A percentile compares a stretch with the other conserved stretches of the same genome.
Evolutionary conservation across 768 basidiomycete species (phyloP).

Genomic region (Agaricus blazei): DNA sequence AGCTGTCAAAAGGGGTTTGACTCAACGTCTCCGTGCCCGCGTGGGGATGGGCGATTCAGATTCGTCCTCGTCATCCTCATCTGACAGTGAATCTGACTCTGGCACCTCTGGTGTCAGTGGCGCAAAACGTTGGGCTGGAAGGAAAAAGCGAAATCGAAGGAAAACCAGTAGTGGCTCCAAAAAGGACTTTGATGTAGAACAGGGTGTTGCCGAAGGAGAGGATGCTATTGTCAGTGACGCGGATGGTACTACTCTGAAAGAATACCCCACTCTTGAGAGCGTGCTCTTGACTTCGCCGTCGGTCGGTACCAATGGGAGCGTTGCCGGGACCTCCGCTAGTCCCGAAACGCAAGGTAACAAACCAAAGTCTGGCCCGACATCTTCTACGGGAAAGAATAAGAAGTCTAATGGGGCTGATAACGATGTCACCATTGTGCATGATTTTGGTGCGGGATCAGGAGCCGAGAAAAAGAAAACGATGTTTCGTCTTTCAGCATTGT

Average conservation of each 20-base stretch:
- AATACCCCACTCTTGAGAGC: constrained; percentile 13
- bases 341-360: background rate
- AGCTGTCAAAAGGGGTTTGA: constrained; percentile 74
- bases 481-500: constrained; percentile 33
- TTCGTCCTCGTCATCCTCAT: constrained; percentile 35
- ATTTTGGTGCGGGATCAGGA: background rate
- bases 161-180: constrained; percentile 10
- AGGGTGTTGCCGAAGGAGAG: background rate
- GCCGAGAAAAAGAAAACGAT: constrained; percentile 18
- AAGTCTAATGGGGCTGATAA: background rate
- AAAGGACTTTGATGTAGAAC: background rate
- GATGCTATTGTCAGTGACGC: constrained; percentile 10
- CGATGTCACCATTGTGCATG: background rate
- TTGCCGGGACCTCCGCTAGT: background rate
- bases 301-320: background rate
- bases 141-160: constrained; percentile 12
- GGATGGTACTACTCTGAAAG: constrained; percentile 25
- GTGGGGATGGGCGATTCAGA: constrained; percentile 71
- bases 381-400: background rate
- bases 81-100: constrained; percentile 23
- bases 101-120: constrained; percentile 5
- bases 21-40: constrained; percentile 68
- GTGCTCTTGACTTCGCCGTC: constrained; percentile 9
- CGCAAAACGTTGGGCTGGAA: constrained; percentile 1
- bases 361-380: background rate